Percentiles rank a stretch among this genome's conserved stretches.
Evolutionary conservation across 306 rosid species (phyloP).

Genomic region (Lablab purpureus): DNA sequence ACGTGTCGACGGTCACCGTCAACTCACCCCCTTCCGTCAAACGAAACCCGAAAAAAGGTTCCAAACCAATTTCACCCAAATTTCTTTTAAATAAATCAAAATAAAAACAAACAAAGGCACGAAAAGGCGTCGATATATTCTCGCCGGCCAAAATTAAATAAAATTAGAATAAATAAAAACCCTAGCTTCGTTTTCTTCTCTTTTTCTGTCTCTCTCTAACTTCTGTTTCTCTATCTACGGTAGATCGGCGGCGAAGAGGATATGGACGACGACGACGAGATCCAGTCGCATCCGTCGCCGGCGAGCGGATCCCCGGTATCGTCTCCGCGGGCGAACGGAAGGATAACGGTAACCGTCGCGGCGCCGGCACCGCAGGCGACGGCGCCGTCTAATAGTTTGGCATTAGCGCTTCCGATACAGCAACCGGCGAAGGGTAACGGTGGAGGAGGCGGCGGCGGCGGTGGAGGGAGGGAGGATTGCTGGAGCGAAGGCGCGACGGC

Average conservation of each 20-base stretch:
- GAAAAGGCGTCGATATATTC: slow-evolving; percentile 50
- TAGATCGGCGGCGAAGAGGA: slow-evolving; percentile 51
- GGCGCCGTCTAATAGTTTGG: slow-evolving; percentile 50
- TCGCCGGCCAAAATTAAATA: slow-evolving; percentile 70
- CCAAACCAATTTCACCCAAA: background rate
- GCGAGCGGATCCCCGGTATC: slow-evolving; percentile 72
- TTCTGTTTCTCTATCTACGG: slow-evolving; percentile 19
- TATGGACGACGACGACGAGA: slow-evolving; percentile 88
- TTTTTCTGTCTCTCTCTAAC: slow-evolving; percentile 30
- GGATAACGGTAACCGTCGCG: slow-evolving; percentile 92
- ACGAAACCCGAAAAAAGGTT: slow-evolving; percentile 17
- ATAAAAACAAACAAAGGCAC: slow-evolving; percentile 15
- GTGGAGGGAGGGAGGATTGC: slow-evolving; percentile 90
- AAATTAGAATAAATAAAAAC: slow-evolving; percentile 42
- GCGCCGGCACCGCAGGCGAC: slow-evolving; percentile 56
- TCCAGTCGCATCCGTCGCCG: slow-evolving; percentile 75
- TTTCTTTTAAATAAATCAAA: background rate
- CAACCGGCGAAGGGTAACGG: slow-evolving; percentile 50
- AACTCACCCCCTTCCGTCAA: slow-evolving; percentile 49
- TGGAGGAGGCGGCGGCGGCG: slow-evolving; percentile 41
- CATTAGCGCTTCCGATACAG: slow-evolving; percentile 78
- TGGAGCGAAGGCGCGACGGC: slow-evolving; percentile 98
- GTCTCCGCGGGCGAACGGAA: slow-evolving; percentile 63
- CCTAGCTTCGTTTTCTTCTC: slow-evolving; percentile 43
- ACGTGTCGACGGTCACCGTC: slow-evolving; percentile 61